Base-by-base conservation (phyloP, 2,329 filamentous ascomycete genomes). In the Graphium sp. region DNA sequence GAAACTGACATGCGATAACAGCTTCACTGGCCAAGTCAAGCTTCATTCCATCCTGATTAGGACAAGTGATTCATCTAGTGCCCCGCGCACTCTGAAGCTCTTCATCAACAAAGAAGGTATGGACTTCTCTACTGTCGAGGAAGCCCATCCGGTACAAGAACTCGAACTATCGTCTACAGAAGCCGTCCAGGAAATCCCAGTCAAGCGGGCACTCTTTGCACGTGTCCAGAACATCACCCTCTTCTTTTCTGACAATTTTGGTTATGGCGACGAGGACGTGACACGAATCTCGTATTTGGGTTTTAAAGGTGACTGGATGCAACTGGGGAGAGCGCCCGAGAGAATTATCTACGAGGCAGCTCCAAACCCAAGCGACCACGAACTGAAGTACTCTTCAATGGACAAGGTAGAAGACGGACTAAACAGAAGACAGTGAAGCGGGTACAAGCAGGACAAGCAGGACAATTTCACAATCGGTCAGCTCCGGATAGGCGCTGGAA, bases 261-360 rank as follows among this genome's bases (percentile, higher is more conserved):
- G 73, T 40, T 66, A 71, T 26, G 82, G 73, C 0, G 79, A 83
- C 10, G 81, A 85, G 45, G 81, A 91, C 31, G 72, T 77, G 31
- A 87, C 81, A 24, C 65, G 73, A 27, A 49, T 95, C 2, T 74
- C 63, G 35, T 98, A 94, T 53, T 37, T 95, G 32, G 89, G 81
- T 1, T 95, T 98, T 59, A 85, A 82, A 54, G 89, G 89, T 15
- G 82, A 93, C 53, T 95, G 83, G 64, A 89, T 89, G 68, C 73
- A 74, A 47, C 53, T 92, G 44, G 89, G 77, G 14, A 44, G 45
- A 35, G 55, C 49, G 46, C 84, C 89, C 1, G 60, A 78, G 6
- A 83, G 78, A 40, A 87, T 95, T 41, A 44, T 93, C 35, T 98
- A 95, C 51, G 89, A 98, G 63, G 79, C 84, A 12, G 87, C 87